Base-by-base conservation (phyloP, 495 filamentous ascomycete genomes). In the Xylaria cubensis region DNA sequence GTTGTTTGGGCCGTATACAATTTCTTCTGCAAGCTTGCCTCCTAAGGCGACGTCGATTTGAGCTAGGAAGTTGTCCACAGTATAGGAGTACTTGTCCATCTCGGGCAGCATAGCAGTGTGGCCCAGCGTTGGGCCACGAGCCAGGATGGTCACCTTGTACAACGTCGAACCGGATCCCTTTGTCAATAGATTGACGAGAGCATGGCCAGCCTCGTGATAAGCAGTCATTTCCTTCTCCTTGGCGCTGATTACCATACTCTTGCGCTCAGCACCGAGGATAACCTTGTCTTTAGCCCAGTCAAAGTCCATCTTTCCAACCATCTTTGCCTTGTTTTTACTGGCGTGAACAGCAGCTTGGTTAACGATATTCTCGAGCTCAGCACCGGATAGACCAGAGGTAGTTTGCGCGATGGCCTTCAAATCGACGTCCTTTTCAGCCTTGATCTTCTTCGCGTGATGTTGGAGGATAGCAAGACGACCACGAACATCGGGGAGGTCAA, bases 271-370 rank as follows among this genome's bases (percentile, higher is more conserved):
- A 59, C 96, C 96, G 93, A 99, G 97, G 84, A 98, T 91, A 69
- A 99, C 93, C 82, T 95, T 97, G 84, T 99, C 96, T 81, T 97
- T 98, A 59, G 96, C 95, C 94, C 94, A 98, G 73, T 98, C 96
- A 67, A 99, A 92, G 77, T 98, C 94, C 24, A 86, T 79, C 78
- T 93, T 91, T 26, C 86, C 84, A 72, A 99, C 94, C 55, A 89
- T 88, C 55, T 81, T 82, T 19, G 90, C 86, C 81, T 93, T 95
- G 64, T 90, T 86, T 79, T 94, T 92, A 79, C 92, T 93, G 19
- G 96, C 96, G 74, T 91, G 94, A 46, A 98, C 91, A 10, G 96
- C 96, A 44, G 96, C 96, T 82, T 97, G 94, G 81, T 99, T 99
- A 75, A 97, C 92, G 73, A 99, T 86, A 77, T 98, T 98, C 80